Evolutionary conservation across 176 grass and related monocot genomes (phyloP), one percentile per base, ranked within the genome.

Genomic region (Zea mays): DNA sequence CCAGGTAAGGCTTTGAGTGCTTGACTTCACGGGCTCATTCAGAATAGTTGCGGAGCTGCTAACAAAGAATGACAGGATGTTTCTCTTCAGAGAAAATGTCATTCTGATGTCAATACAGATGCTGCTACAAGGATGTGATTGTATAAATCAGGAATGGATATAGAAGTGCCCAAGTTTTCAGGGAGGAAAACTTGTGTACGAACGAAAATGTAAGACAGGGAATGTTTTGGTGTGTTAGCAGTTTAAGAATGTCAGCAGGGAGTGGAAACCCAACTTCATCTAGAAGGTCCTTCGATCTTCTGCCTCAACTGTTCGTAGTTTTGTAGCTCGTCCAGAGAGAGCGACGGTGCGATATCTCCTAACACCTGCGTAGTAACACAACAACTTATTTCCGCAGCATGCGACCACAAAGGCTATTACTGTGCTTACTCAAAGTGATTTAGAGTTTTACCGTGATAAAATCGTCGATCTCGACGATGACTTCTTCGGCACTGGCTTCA

Each of bases 261-360:
- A 57, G 10, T 35, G 44, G 9, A 65, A 4, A 47, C 1, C 42
- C 21, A 82, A 19, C 35, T 77, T 90, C 75, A 93, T 75, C 81
- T 88, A 59, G 85, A 81, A 78, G 93, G 87, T 57, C 90, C 93
- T 87, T 96, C 90, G 52, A 90, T 85, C 72, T 92, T 88, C 56
- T 84, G 82, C 72, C 85, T 90, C 72, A 97, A 48, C 27, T 71
- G 79, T 69, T 90, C 87, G 61, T 97, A 88, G 58, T 86, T 97
- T 44, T 76, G 66, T 13, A 93, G 52, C 51, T 97, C 90, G 19
- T 86, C 82, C 79, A 90, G 67, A 14, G 93, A 82, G 12, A 97
- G 48, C 17, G 90, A 97, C 56, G 87, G 93, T 42, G 93, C 81
- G 35, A 97, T 86, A 69, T 97, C 87, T 65, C 74, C 86, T 47